A percentile compares a stretch with the other conserved stretches of the same genome.
phyloP scores from a whole-genome alignment of 192 early-diverging fungal species.

The Coemansia sp. region DNA sequence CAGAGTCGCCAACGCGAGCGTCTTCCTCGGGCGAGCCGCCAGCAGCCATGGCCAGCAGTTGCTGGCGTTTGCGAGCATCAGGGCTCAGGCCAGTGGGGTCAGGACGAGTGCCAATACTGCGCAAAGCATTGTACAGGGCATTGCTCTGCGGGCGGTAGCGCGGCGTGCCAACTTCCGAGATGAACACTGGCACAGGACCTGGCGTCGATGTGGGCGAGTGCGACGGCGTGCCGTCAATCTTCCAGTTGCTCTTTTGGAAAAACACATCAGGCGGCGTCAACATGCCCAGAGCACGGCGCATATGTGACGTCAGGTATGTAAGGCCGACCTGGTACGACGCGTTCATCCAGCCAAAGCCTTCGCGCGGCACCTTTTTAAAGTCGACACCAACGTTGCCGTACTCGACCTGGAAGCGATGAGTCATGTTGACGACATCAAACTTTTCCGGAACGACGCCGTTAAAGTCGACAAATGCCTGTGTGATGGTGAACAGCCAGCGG shows the following conservation, averaged over 20 bases:
- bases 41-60: background rate
- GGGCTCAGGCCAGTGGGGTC: background rate
- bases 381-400: slow-evolving; percentile 95
- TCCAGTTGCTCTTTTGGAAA: slow-evolving; percentile 57
- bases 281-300: slow-evolving; percentile 76
- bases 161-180: slow-evolving; percentile 30
- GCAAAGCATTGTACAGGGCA: slow-evolving; percentile 27
- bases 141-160: slow-evolving; percentile 26
- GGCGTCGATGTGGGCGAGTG: slow-evolving; percentile 45
- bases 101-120: background rate
- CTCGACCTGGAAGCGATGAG: slow-evolving; percentile 90
- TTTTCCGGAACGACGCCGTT: slow-evolving; percentile 98
- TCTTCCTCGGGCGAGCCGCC: slow-evolving; percentile 19
- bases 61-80: background rate
- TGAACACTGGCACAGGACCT: slow-evolving; percentile 33
- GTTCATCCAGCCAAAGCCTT: slow-evolving; percentile 99
- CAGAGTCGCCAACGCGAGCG: slow-evolving; percentile 6
- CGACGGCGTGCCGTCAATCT: slow-evolving; percentile 38
- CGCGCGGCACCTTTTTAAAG: slow-evolving; percentile 89
- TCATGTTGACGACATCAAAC: slow-evolving; percentile 90
- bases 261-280: slow-evolving; percentile 70
- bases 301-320: slow-evolving; percentile 66
- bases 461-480: slow-evolving; percentile 93
- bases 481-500: slow-evolving; percentile 94
- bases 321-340: slow-evolving; percentile 84